Evolutionary conservation across 805 yeast species (phyloP), one percentile per base, ranked within the genome.

Genomic region (Ogataea pini): DNA sequence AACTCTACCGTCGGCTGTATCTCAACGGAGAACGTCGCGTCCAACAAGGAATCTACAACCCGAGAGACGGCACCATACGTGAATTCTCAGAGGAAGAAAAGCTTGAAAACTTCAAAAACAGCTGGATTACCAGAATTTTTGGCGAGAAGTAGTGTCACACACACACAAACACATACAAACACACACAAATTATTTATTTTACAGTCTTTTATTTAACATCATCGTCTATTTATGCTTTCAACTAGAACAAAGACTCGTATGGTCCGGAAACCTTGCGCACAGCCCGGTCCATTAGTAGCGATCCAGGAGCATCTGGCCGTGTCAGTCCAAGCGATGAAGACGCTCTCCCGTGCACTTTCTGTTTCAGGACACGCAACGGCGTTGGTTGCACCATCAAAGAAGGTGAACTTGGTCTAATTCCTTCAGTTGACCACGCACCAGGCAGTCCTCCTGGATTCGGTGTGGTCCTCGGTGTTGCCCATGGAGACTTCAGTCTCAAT

Each of bases 41-140:
- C 3, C 82, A 77, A 54, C 60, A 69, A 36, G 82, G 82, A 9
- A 78, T 72, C 37, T 64, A 66, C 49, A 58, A 64, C 41, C 71
- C 74, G 1, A 63, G 63, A 1, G 79, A 75, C 43, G 80, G 80
- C 0, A 66, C 74, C 1, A 60, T 75, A 4, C 60, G 75, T n/a
- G 58, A 71, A 41, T 77, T 75, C 58, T 58, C 66, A 10, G 74
- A 71, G 13, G 71, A 69, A 36, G 82, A 77, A 53, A 69, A 63
- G 46, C 48, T 56, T 13, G 64, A 65, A 43, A 58, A 62, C 8
- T 77, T 76, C 49, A 54, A 59, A 29, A 56, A 67, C 25, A 62
- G 72, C 22, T 69, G 73, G 73, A 36, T 71, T 17, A 72, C 77
- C 1, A 57, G 61, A 47, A 50, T 75, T 3, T 76, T 76, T 59